Base-by-base conservation (phyloP, 176 grass and related monocot species). In the Phyllostachys edulis region DNA sequence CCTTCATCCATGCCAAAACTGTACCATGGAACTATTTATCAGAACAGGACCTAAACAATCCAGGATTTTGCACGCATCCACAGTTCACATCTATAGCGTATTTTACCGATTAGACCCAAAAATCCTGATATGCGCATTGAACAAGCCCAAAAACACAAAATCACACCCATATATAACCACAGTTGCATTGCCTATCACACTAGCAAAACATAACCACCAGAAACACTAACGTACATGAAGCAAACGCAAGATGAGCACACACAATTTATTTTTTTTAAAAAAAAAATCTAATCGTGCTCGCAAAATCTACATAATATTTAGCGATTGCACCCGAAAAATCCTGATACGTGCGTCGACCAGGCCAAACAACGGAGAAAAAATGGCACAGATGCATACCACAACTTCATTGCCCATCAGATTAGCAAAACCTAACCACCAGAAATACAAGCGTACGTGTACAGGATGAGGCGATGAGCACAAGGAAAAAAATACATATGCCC, bases 61-160 rank as follows among this genome's bases (percentile, higher is more conserved):
- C 9, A 78, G 16, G 15, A 63, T 47, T 77, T 27, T 72, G 0
- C 24, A 86, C 5, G 41, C 50, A 90, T 67, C 27, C 9, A 83
- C 1, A 38, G 4, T 24, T 18, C 57, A 69, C 27, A 66, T 67
- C 65, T 51, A 61, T 27, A 76, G 12, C 32, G 63, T 63, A 44
- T 23, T 37, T 44, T 67, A 76, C 38, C 34, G 70, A 50, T 47
- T 37, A 77, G 45, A 16, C 50, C 32, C 24, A 16, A 49, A 17
- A 9, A 23, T 41, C 76, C 49, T 51, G 26, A 69, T 41, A 36
- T 18, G 15, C n/a, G 46, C 26, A 41, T 60, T 7, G 17, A 69
- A 37, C 52, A 61, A 78, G 29, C 24, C 45, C n/a, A 34, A 27
- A 44, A 44, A 44, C 41, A 10, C 41, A 54, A 39, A 68, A 40